phyloP scores from a whole-genome alignment of 345 rosid genomes.

The Angophora floribunda region DNA sequence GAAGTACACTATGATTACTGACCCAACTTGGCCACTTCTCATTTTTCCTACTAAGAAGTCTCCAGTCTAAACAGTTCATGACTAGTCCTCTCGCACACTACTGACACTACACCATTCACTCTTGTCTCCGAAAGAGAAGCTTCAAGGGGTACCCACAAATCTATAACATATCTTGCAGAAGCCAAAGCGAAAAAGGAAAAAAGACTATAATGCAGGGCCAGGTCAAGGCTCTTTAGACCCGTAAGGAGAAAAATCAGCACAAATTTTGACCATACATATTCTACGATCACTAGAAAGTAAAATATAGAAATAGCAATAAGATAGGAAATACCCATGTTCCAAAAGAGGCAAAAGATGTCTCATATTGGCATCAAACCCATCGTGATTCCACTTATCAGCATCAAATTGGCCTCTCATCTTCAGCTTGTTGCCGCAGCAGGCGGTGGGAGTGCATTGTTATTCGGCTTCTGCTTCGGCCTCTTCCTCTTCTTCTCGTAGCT shows the following conservation, averaged over 20 bases:
- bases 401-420: not conserved
- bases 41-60: not conserved
- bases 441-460: not conserved
- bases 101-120: not conserved
- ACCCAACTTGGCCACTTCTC: not conserved
- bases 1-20: not conserved
- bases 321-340: not conserved
- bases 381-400: not conserved
- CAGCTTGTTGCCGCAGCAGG: not conserved
- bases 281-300: not conserved
- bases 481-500: conserved; percentile 86
- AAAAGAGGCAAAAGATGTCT: not conserved
- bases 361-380: not conserved
- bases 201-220: not conserved
- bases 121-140: not conserved
- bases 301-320: not conserved
- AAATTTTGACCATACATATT: not conserved
- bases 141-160: not conserved
- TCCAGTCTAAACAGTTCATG: not conserved
- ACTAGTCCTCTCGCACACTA: not conserved
- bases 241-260: not conserved
- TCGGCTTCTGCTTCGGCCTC: conserved; percentile 14
- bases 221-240: not conserved
- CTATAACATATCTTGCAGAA: not conserved
- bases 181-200: not conserved